Evolutionary conservation across 257 asterid genomes (phyloP), one percentile per base, ranked within the genome.

Genomic region (Solanum ossicruentum): DNA sequence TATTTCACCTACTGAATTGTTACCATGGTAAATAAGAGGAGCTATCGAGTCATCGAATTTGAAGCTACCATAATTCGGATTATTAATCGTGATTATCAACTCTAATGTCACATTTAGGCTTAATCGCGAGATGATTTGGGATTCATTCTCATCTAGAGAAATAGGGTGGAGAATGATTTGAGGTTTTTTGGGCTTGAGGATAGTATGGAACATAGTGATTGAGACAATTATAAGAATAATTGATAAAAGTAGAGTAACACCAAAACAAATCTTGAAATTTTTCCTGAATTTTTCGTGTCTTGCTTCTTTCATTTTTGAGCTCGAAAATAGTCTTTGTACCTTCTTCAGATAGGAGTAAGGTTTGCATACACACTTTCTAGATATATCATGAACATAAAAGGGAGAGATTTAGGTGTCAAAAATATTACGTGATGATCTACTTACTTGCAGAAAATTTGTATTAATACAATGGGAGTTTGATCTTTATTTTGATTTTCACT

Each of bases 101-200:
- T 77, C 73, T 7, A 87, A 11, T 8, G 87, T 28, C 12, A 83
- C 86, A 60, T 82, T 87, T 26, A 82, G 81, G 55, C 60, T 17
- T 9, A 75, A 23, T 7, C 43, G 21, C 16, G 89, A 87, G 23
- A 84, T 41, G 45, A 82, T 21, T 84, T 81, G 67, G 69, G 77
- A 81, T 12, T 87, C 49, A 21, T 73, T 80, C 13, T 81, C 54
- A 81, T 87, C n/a, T 55, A 85, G 82, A 15, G 70, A 72, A 2
- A 83, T 73, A 32, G 86, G 80, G 41, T 75, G 56, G 47, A 86
- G 73, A 51, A 39, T 84, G 58, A 87, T 55, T 51, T 58, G 58
- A 78, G 89, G 87, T 7, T 85, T 41, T 73, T 82, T 85, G 18
- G 89, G 89, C 81, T 85, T 87, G 26, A 85, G 58, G 13, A 82